Evolutionary conservation across 306 rosid species (phyloP), one percentile per base, ranked within the genome.

Genomic region (Quercus dentata): DNA sequence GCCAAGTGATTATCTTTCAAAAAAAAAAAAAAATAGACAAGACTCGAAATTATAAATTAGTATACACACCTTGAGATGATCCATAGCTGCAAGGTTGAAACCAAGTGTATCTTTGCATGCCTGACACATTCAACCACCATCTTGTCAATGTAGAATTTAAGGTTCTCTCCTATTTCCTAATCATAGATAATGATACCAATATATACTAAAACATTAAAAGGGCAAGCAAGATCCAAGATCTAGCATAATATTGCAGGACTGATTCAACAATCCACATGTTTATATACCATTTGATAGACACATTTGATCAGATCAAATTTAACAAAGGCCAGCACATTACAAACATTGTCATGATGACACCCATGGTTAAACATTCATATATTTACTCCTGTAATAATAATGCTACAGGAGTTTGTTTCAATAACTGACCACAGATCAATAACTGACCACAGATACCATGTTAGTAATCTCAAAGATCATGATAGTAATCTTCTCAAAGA

Each of bases 61-160:
- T 69, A 75, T 56, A 73, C 85, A 75, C 73, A 94, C 98, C 98
- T 87, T 88, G 41, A 95, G 81, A 88, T 95, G 99, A 84, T 92
- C 97, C 94, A 95, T 92, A n/a, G 94, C 99, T 30, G 99, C 99
- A 75, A 95, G 92, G 79, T 92, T 92, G 90, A 88, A 90, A 80
- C 99, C 97, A 77, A 90, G 79, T 10, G 87, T 86, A 83, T 95
- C 98, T 78, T 92, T 92, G 89, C 89, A 91, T 84, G 83, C 99
- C 99, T 95, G 89, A 78, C 58, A 87, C 54, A 86, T 72, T 28
- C 69, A 67, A 74, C 46, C 21, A 77, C 68, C 56, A 69, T 30
- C 25, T 68, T 68, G 82, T 90, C 74, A 85, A 62, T 14, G 31
- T 59, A 68, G 52, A 28, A 49, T 23, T 56, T 25, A 46, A 81